These are phyloP conservation scores for Hygrocybe punicea DNA, from an alignment of 768 basidiomycete species.

Conservation along the genomic window DNA sequence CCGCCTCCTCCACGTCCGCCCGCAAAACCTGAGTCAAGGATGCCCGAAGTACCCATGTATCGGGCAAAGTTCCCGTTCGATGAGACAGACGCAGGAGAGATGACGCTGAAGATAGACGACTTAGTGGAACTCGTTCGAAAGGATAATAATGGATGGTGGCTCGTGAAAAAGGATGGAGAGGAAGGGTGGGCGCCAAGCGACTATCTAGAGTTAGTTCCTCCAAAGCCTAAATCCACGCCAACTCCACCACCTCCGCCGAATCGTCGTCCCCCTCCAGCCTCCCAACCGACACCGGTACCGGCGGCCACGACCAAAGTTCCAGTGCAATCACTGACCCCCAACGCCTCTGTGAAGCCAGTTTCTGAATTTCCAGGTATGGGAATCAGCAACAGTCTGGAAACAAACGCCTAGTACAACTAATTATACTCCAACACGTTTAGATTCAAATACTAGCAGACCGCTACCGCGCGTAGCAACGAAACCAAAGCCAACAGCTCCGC, in stretches of 20 bases:
- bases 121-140: constrained; percentile 89
- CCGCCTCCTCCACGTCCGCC: constrained; percentile 46
- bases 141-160: constrained; percentile 97
- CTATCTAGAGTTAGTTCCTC: constrained; percentile 80
- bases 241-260: constrained; percentile 61
- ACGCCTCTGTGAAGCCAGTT: constrained; percentile 70
- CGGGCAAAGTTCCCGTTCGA: constrained; percentile 89
- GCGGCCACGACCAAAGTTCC: constrained; percentile 38
- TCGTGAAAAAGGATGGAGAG: constrained; percentile 73
- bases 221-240: constrained; percentile 58
- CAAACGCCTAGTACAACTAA: constrained; percentile 41
- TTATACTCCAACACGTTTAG: constrained; percentile 48
- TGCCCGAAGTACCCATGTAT: constrained; percentile 72
- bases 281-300: constrained; percentile 32
- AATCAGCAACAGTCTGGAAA: constrained; percentile 69
- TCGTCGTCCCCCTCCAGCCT: constrained; percentile 41
- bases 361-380: constrained; percentile 79
- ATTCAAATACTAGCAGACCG: constrained; percentile 58
- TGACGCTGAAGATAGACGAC: constrained; percentile 87
- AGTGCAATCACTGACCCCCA: constrained; percentile 47
- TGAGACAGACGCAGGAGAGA: constrained; percentile 83
- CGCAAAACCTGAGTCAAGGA: constrained; percentile 53
- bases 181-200: constrained; percentile 97
- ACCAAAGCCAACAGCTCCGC: constrained; percentile 28
- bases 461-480: constrained; percentile 55